These are phyloP conservation scores for Schwanniomyces sp. DNA, from an alignment of 805 yeast species.

Conservation along the genomic window DNA sequence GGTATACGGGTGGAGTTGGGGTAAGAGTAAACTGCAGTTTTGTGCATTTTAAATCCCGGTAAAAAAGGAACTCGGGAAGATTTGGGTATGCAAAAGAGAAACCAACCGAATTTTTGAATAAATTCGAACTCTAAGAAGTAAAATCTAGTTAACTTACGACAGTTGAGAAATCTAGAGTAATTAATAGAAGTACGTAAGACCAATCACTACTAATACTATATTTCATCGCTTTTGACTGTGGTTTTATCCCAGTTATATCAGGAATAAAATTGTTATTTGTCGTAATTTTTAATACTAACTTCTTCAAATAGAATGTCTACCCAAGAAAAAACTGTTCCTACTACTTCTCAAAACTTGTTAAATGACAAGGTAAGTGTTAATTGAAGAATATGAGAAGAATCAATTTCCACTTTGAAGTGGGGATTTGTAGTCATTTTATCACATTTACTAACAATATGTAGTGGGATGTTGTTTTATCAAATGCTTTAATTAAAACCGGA, in stretches of 20 bases:
- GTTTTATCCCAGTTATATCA: neutral
- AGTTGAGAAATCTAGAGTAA: neutral
- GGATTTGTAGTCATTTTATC: no score
- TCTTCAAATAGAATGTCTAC: slow-evolving; percentile 14
- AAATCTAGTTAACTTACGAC: neutral
- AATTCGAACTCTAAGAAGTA: neutral
- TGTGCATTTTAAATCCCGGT: no score
- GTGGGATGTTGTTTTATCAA: slow-evolving; percentile 97
- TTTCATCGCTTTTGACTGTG: neutral
- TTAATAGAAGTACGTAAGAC: neutral
- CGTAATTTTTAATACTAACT: slow-evolving; percentile 1
- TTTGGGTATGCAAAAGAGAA: no score
- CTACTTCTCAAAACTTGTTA: slow-evolving; percentile 57
- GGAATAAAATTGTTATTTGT: neutral
- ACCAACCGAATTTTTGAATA: slow-evolving; percentile 9
- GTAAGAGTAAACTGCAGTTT: no score
- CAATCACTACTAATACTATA: neutral
- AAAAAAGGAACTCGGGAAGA: no score
- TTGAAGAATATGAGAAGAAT: neutral
- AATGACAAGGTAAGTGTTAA: slow-evolving; percentile 50
- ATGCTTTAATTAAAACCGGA: slow-evolving; percentile 91
- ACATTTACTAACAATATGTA: slow-evolving; percentile 13
- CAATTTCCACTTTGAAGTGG: neutral
- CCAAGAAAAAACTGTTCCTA: slow-evolving; percentile 35
- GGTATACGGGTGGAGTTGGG: no score